Conservation (phyloP, 2,329 filamentous ascomycete genomes). For the Ploettnerulaceae sp. region DNA sequence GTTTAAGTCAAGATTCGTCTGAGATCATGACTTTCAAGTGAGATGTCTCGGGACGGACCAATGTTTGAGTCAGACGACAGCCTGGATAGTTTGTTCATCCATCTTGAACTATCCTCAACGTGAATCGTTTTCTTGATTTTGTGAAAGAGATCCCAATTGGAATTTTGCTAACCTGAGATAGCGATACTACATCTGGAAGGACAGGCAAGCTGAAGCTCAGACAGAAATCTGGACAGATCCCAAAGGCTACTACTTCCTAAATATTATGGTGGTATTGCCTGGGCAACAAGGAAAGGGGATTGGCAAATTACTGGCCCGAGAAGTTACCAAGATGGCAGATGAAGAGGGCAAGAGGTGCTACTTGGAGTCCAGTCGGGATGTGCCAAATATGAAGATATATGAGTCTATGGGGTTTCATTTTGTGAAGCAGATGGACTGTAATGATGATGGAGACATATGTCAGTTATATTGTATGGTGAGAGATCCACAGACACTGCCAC, state of each 20-base stretch:
- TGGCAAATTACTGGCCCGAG: constrained; percentile 58
- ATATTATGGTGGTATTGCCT: constrained; percentile 66
- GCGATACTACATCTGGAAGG: constrained; percentile 71
- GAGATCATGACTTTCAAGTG: background rate
- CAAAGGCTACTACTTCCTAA: constrained; percentile 70
- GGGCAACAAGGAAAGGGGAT: constrained; percentile 62
- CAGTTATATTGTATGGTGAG: constrained; percentile 47
- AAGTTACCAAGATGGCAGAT: constrained; percentile 60
- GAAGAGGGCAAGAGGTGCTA: constrained; percentile 61
- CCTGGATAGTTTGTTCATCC: no score
- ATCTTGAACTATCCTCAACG: no score
- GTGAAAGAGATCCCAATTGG: background rate
- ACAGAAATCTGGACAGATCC: constrained; percentile 58
- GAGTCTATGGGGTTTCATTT: constrained; percentile 63
- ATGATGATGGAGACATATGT: constrained; percentile 54
- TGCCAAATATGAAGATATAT: constrained; percentile 68
- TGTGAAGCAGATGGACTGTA: constrained; percentile 60
- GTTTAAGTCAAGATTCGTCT: background rate
- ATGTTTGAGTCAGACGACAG: no score
- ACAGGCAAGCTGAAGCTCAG: constrained; percentile 57
- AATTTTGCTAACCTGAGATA: constrained; percentile 22
- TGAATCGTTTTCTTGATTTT: background rate
- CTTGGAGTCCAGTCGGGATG: constrained; percentile 62
- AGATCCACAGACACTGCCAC: constrained; percentile 33
- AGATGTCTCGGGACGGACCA: no score